Evolutionary conservation across 2,329 filamentous ascomycete species (phyloP), one percentile per base, ranked within the genome.

Genomic region (Pyrenophora tritici-repentis): DNA sequence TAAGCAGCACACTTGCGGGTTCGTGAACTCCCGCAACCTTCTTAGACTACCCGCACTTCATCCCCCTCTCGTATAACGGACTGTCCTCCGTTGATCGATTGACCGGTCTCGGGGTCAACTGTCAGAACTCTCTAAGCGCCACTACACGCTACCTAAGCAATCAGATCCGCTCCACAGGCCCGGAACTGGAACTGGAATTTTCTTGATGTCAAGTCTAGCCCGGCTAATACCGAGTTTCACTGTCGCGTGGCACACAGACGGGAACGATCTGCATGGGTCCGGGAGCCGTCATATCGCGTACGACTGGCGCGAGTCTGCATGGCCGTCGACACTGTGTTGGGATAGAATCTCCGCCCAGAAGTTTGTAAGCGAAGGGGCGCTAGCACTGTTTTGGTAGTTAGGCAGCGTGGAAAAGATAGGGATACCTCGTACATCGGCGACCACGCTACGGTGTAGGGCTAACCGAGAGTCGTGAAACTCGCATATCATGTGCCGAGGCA

Each of bases 381-480:
- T 51, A 55, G 45, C 16, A 35, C 36, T 39, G 6, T 47, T 33
- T 22, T 12, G 46, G 56, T 34, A n/a, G n/a, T n/a, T n/a, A 53
- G 40, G 37, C 38, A 38, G 46, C 40, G 38, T 57, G 50, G 42
- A 41, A 47, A 40, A 35, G 17, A 24, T 45, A 44, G 24, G 60
- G 54, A 41, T 50, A n/a, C 33, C 16, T 12, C 42, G 9, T 44
- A 26, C 35, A 38, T 49, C 44, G 48, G 51, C 55, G 52, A 57
- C 42, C 47, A 31, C 16, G 10, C 12, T n/a, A 31, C 16, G 10
- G 7, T n/a, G 36, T 50, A 29, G 34, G 32, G 31, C 44, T 43
- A 47, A 26, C 43, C 33, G 39, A 26, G 39, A 33, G 45, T 55
- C 40, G 50, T 55, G 50, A 56, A 54, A 54, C 53, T 37, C 22